Conservation (phyloP, 768 basidiomycete genomes). For the Chalciporus pseudorubinellus region DNA sequence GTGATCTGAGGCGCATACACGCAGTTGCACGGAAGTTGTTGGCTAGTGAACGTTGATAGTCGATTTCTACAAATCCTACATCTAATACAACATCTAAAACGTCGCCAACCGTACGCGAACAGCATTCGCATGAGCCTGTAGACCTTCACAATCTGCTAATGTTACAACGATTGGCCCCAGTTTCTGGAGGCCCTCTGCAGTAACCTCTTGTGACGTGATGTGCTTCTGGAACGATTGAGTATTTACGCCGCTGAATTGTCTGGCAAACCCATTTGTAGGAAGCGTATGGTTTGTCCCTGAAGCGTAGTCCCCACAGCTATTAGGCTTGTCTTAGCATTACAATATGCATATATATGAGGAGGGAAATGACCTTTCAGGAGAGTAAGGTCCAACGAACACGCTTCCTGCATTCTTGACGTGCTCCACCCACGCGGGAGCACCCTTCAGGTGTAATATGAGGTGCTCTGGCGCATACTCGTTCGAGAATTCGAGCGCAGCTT, state of each 20-base stretch:
- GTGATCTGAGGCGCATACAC: neutral
- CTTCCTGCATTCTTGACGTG: conserved; percentile 90
- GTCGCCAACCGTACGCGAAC: conserved; percentile 74
- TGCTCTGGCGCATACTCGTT: conserved; percentile 99
- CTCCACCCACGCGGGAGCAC: conserved; percentile 62
- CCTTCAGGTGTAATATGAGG: conserved; percentile 83
- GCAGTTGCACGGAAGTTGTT: neutral
- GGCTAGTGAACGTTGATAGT: neutral
- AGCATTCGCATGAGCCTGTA: conserved; percentile 95
- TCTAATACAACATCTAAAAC: conserved; percentile 2
- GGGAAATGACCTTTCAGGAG: conserved; percentile 84
- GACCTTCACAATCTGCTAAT: conserved; percentile 91
- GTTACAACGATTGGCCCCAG: conserved; percentile 88
- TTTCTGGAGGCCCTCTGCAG: conserved; percentile 65
- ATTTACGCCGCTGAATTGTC: conserved; percentile 98
- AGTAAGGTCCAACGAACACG: conserved; percentile 92
- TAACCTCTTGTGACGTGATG: conserved; percentile 95
- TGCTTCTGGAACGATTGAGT: conserved; percentile 98
- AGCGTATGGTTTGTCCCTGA: conserved; percentile 99
- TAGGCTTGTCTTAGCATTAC: conserved; percentile 8
- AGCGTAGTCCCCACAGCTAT: conserved; percentile 96
- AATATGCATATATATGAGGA: neutral
- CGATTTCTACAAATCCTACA: neutral
- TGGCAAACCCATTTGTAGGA: conserved; percentile 94
- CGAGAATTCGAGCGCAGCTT: conserved; percentile 83